Evolutionary conservation across 148 eudicot genomes (phyloP).

Genomic region (Cornus florida): DNA sequence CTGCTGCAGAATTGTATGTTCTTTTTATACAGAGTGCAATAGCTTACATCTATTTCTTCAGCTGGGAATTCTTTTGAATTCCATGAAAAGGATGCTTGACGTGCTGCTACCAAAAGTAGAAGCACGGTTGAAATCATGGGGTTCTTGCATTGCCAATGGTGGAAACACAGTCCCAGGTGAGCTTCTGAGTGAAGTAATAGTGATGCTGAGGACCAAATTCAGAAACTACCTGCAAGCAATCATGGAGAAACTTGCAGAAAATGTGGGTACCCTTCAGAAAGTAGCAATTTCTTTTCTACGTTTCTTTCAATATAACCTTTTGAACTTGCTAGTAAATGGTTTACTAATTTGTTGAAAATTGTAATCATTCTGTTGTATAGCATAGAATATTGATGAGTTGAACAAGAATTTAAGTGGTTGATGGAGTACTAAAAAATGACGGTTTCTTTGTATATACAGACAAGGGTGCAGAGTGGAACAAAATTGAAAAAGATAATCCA

Average conservation of each 20-base stretch:
- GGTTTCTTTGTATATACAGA: conserved; percentile 33
- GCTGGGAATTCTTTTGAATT: conserved; percentile 72
- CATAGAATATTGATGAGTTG: neutral
- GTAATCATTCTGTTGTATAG: too few species aligned
- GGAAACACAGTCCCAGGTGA: conserved; percentile 60
- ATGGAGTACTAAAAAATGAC: neutral
- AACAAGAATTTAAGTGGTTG: too few species aligned
- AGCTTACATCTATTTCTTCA: conserved; percentile 19
- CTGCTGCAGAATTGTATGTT: neutral
- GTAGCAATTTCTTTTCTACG: neutral
- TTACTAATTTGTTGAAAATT: neutral
- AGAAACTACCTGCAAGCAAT: conserved; percentile 65
- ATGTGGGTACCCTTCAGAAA: conserved; percentile 39
- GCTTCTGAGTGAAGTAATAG: conserved; percentile 62
- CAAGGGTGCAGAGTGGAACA: conserved; percentile 51
- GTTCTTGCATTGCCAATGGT: conserved; percentile 46
- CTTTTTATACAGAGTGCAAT: neutral
- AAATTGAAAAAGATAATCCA: conserved; percentile 72
- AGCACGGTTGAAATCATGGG: conserved; percentile 60
- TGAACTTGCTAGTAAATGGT: neutral
- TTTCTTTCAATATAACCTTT: neutral
- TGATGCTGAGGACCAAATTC: conserved; percentile 69
- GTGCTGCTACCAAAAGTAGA: conserved; percentile 66
- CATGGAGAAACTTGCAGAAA: conserved; percentile 65
- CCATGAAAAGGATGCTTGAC: conserved; percentile 81